Conservation (phyloP, 2,329 filamentous ascomycete species). For the Ploettnerulaceae sp. region DNA sequence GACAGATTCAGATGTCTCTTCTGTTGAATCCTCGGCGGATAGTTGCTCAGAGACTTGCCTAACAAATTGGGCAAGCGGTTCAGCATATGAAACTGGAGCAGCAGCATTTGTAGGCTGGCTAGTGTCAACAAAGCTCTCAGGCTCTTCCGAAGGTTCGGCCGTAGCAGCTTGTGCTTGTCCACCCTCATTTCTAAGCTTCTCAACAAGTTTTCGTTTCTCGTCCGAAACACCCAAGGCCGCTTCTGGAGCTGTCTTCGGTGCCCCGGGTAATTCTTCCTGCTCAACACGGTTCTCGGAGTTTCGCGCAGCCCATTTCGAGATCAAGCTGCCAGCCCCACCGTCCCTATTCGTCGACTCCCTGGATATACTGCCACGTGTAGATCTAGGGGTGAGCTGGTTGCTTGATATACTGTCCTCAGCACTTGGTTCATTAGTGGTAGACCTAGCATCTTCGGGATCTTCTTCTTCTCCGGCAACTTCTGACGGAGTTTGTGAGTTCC, state of each 20-base stretch:
- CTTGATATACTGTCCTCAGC: slow-evolving; percentile 9
- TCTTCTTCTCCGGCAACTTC: slow-evolving; percentile 18
- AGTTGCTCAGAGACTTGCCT: background rate
- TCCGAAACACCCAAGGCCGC: slow-evolving; percentile 21
- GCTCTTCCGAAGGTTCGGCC: slow-evolving; percentile 18
- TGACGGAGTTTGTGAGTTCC: slow-evolving; percentile 13
- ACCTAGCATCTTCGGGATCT: slow-evolving; percentile 17
- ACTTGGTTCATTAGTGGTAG: slow-evolving; percentile 13
- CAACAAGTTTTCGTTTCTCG: slow-evolving; percentile 27
- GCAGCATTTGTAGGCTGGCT: slow-evolving; percentile 16
- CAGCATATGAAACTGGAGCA: background rate
- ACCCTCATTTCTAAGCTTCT: slow-evolving; percentile 23
- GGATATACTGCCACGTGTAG: slow-evolving; percentile 14
- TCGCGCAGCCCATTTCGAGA: slow-evolving; percentile 43
- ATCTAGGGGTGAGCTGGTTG: slow-evolving; percentile 9
- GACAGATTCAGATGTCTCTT: slow-evolving; percentile 1
- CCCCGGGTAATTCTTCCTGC: background rate
- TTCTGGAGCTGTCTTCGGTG: slow-evolving; percentile 2
- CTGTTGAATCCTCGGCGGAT: background rate
- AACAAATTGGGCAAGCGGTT: slow-evolving; percentile 1
- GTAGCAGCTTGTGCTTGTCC: slow-evolving; percentile 11
- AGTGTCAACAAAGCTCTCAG: slow-evolving; percentile 20
- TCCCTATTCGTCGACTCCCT: slow-evolving; percentile 25
- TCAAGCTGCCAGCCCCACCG: slow-evolving; percentile 35
- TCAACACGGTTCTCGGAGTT: slow-evolving; percentile 32